These are phyloP conservation scores for Dioscorea dumetorum DNA, from an alignment of 106 monocot genomes.

Conservation along the genomic window DNA sequence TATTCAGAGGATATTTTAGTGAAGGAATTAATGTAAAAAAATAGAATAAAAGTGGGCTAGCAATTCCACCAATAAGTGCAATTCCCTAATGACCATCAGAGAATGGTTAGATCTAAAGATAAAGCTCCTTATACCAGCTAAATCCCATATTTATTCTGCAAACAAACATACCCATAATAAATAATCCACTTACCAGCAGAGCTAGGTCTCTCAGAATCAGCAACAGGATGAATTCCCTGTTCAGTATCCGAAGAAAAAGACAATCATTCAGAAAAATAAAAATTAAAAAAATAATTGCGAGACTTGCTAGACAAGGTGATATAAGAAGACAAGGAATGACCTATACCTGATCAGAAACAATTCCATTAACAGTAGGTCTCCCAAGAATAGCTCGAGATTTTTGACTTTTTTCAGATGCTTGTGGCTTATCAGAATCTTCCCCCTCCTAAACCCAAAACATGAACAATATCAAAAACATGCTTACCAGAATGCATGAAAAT, in stretches of 20 bases:
- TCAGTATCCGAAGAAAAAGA: background rate
- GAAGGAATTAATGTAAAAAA: too few relatives aligned
- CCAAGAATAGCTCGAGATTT: constrained; percentile 79
- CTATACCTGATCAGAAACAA: constrained; percentile 62
- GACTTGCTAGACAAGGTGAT: constrained; percentile 1
- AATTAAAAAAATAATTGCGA: background rate
- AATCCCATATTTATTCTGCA: too few relatives aligned
- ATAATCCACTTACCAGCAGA: constrained; percentile 43
- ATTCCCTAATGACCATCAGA: too few relatives aligned
- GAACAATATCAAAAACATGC: background rate
- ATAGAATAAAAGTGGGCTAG: too few relatives aligned
- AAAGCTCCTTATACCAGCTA: too few relatives aligned
- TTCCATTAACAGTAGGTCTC: constrained; percentile 69
- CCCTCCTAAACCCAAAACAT: constrained; percentile 44
- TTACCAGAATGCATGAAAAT: background rate
- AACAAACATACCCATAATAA: too few relatives aligned
- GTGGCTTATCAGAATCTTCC: constrained; percentile 54
- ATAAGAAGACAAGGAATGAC: constrained; percentile 4
- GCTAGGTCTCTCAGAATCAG: constrained; percentile 55
- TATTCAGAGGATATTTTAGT: too few relatives aligned
- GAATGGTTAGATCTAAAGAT: too few relatives aligned
- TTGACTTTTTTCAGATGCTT: constrained; percentile 58
- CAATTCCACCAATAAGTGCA: too few relatives aligned
- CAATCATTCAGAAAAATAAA: background rate
- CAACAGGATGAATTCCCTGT: constrained; percentile 47